These are phyloP conservation scores for Ambrosiella xylebori DNA, from an alignment of 2,329 filamentous ascomycete species.

Conservation along the genomic window DNA sequence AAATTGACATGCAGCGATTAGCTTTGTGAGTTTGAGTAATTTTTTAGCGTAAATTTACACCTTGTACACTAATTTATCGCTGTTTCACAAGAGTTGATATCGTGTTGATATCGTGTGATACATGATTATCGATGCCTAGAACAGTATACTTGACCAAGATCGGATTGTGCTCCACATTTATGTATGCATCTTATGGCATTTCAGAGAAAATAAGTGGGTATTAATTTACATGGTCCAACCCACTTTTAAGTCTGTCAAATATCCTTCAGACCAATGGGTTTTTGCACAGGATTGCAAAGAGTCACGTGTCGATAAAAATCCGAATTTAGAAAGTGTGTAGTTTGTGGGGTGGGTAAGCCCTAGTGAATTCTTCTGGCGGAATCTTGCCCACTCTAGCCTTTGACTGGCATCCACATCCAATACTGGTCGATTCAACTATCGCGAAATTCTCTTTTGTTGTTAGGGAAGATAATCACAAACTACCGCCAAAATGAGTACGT, in stretches of 20 bases:
- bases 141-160: no score
- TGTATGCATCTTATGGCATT: background rate
- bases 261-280: background rate
- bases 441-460: constrained; percentile 11
- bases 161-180: background rate
- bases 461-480: constrained; percentile 16
- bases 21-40: no score
- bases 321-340: background rate
- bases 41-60: no score
- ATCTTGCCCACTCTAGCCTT: constrained; percentile 11
- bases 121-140: no score
- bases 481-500: constrained; percentile 43
- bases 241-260: background rate
- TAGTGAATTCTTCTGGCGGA: background rate
- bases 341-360: constrained; percentile 4
- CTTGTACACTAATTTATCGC: no score
- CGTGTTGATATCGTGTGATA: no score
- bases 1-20: no score
- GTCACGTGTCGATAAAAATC: background rate
- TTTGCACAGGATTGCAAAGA: background rate
- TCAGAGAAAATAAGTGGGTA: background rate
- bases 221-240: background rate
- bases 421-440: constrained; percentile 12
- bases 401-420: constrained; percentile 10
- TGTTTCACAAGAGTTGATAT: no score